Conservation (phyloP, 148 eudicot species). For the Vaccinium macrocarpon region DNA sequence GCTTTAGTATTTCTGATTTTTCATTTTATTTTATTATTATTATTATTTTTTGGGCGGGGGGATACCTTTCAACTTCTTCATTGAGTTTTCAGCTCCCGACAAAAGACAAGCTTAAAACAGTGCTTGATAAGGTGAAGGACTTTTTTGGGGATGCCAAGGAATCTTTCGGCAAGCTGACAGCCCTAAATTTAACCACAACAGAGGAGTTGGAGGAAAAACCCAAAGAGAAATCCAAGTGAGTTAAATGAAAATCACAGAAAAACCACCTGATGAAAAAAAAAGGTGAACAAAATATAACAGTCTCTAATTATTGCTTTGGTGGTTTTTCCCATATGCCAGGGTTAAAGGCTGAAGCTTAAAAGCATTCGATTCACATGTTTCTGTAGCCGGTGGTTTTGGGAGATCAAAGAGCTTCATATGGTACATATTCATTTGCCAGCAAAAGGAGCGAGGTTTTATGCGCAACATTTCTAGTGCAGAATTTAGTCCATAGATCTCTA, state of each 20-base stretch:
- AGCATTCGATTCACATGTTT: background rate
- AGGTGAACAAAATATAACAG: background rate
- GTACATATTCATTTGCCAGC: constrained; percentile 11
- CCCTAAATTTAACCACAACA: constrained; percentile 37
- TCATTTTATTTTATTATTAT: no score
- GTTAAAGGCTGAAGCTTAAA: constrained; percentile 32
- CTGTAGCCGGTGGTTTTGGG: background rate
- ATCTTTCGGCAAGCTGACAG: constrained; percentile 79
- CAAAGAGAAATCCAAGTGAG: constrained; percentile 52
- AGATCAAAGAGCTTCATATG: constrained; percentile 7
- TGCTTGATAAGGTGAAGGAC: constrained; percentile 82
- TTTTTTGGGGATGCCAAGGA: constrained; percentile 89
- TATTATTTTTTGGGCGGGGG: background rate
- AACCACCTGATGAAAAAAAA: background rate
- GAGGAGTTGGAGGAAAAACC: constrained; percentile 51
- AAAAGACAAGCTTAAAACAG: constrained; percentile 79
- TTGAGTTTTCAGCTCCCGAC: constrained; percentile 65
- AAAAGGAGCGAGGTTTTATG: constrained; percentile 2
- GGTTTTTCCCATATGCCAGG: constrained; percentile 17
- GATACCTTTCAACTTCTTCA: background rate
- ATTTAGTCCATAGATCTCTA: constrained; percentile 5
- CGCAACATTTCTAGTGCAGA: background rate
- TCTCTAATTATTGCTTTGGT: no score
- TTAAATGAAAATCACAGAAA: background rate
- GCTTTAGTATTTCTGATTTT: background rate